Evolutionary conservation across 257 asterid species (phyloP).

Genomic region (Lycium barbarum): DNA sequence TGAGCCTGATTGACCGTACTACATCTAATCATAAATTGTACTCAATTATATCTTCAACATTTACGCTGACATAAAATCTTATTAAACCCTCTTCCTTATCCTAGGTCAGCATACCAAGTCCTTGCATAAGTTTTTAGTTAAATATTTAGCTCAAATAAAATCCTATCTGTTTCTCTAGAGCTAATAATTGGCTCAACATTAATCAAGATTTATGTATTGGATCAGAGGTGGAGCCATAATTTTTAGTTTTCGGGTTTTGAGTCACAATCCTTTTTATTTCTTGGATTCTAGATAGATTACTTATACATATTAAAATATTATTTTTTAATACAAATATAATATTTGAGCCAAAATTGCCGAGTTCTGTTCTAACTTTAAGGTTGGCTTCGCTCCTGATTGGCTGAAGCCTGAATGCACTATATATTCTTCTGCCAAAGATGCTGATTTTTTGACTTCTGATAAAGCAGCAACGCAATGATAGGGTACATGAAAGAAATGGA

Average conservation of each 20-base stretch:
- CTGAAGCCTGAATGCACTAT: neutral
- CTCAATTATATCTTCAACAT: too few relatives aligned
- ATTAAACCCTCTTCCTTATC: neutral
- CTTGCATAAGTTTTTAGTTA: neutral
- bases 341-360: neutral
- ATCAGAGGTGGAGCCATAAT: too few relatives aligned
- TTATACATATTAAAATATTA: too few relatives aligned
- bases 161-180: neutral
- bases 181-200: neutral
- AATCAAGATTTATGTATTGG: neutral
- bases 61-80: neutral
- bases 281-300: too few relatives aligned
- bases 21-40: neutral
- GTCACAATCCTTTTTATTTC: too few relatives aligned
- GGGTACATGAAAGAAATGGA: conserved; percentile 44
- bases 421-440: neutral
- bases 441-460: neutral
- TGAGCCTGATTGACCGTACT: neutral
- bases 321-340: neutral
- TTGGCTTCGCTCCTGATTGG: neutral
- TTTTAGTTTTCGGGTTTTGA: too few relatives aligned
- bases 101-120: neutral
- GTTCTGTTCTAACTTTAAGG: neutral
- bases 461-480: conserved; percentile 35
- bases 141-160: neutral